A percentile compares a stretch with the other conserved stretches of the same genome.
Conservation (phyloP, 495 filamentous ascomycete genomes). For the Tuber calosporum region DNA sequence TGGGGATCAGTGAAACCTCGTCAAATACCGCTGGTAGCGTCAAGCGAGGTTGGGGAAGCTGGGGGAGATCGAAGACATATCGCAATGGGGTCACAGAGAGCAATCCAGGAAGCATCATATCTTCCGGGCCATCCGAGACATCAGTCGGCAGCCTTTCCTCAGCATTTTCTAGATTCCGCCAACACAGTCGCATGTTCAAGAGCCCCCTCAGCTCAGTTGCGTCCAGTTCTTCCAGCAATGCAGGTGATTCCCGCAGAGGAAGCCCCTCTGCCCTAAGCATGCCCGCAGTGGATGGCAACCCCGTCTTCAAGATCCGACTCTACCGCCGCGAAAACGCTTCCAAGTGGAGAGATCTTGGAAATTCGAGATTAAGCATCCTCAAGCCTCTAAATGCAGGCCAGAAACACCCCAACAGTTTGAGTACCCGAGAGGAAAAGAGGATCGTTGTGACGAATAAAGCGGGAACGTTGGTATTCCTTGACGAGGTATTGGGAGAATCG, state of each 20-base stretch:
- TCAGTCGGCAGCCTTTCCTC: constrained; percentile 55
- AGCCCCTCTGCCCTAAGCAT: constrained; percentile 23
- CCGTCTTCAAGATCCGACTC: constrained; percentile 63
- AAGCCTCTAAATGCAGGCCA: constrained; percentile 53
- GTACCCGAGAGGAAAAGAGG: constrained; percentile 64
- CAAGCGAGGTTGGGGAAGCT: constrained; percentile 39
- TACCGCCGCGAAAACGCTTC: constrained; percentile 68
- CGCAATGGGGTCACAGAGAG: constrained; percentile 31
- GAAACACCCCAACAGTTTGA: constrained; percentile 48
- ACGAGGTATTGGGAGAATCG: constrained; percentile 73
- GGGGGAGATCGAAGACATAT: constrained; percentile 40
- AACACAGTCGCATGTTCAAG: constrained; percentile 33
- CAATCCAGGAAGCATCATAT: constrained; percentile 43
- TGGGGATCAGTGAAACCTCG: constrained; percentile 32
- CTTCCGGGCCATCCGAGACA: constrained; percentile 49
- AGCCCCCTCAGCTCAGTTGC: constrained; percentile 34
- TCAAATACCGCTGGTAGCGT: constrained; percentile 24
- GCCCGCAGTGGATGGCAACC: constrained; percentile 17
- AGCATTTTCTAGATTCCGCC: constrained; percentile 40
- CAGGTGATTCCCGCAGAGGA: constrained; percentile 29
- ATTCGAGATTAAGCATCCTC: constrained; percentile 72
- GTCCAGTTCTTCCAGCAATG: constrained; percentile 34
- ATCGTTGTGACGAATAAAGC: constrained; percentile 69
- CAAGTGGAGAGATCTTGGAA: constrained; percentile 86
- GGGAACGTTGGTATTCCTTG: constrained; percentile 61